These are phyloP conservation scores for Spathaspora sp. DNA, from an alignment of 1,139 yeast genomes.

Conservation along the genomic window DNA sequence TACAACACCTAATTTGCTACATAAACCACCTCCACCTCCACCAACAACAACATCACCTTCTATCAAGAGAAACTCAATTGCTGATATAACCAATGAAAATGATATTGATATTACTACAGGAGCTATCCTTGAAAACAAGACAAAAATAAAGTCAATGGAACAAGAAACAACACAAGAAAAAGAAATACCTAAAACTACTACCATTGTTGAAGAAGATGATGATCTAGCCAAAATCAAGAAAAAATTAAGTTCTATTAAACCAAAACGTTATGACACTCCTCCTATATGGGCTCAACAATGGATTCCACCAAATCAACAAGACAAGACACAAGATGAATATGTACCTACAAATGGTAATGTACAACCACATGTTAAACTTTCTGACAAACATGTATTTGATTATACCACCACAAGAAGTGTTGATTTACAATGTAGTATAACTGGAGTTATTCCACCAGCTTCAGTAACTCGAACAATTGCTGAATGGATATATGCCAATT, in stretches of 20 bases:
- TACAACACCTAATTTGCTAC: conserved; percentile 7
- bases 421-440: conserved; percentile 58
- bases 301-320: conserved; percentile 41
- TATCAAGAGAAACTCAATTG: conserved; percentile 41
- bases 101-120: conserved; percentile 41
- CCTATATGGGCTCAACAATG: conserved; percentile 87
- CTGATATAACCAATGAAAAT: conserved; percentile 47
- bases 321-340: conserved; percentile 3
- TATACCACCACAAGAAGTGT: conserved; percentile 33
- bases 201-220: conserved; percentile 14
- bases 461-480: conserved; percentile 80
- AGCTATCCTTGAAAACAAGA: not conserved
- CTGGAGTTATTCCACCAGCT: conserved; percentile 78
- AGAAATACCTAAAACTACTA: not conserved
- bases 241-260: conserved; percentile 40
- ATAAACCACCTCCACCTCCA: conserved; percentile 6
- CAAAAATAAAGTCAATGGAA: not conserved
- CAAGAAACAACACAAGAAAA: not conserved
- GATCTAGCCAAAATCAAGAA: conserved; percentile 22
- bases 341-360: conserved; percentile 6
- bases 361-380: conserved; percentile 14
- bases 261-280: conserved; percentile 61
- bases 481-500: conserved; percentile 85
- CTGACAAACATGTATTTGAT: conserved; percentile 38
- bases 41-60: conserved; percentile 9